Evolutionary conservation across 306 rosid genomes (phyloP), one percentile per base, ranked within the genome.

Genomic region (Castanea crenata): DNA sequence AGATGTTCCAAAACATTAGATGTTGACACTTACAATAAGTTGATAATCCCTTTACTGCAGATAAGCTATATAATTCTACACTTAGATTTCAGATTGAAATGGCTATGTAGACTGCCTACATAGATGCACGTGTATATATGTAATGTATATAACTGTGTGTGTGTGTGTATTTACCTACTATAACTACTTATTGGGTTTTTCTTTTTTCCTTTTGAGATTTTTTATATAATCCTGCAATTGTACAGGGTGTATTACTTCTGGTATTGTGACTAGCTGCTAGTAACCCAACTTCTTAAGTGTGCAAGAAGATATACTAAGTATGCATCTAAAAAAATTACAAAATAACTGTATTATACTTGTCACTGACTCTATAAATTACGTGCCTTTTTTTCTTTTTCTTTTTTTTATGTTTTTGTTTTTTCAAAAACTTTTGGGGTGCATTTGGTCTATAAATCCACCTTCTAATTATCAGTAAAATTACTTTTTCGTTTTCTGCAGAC

Each of bases 401-500:
- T 38, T 25, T 25, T 25, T 25, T 25, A 25, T 25, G 32, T 29
- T 32, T 34, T 34, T 34, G 35, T 34, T 41, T 62, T 29, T 13
- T 1, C 29, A 27, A 25, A 13, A 25, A 25, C 0, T 31, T 62
- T 6, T 62, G 54, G 14, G 4, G 5, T 49, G 69, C 14, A 27
- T 62, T 6, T 6, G 73, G 6, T 20, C 72, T 10, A 19, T 27
- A 15, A 41, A 72, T 56, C 65, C 20, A 72, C 67, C 63, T 71
- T 74, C 65, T 63, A 63, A 64, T 58, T 18, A 23, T 67, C 46
- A 64, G 52, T 61, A 16, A 31, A 20, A 13, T 41, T 78, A n/a
- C 73, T 75, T 81, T 59, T 85, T 74, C 84, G 78, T 73, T 71
- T 70, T 77, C 70, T 74, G 81, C 94, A 93, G 99, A 59, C 99